Conservation (phyloP, 495 filamentous ascomycete genomes). For the Daldinia vernicosa region DNA sequence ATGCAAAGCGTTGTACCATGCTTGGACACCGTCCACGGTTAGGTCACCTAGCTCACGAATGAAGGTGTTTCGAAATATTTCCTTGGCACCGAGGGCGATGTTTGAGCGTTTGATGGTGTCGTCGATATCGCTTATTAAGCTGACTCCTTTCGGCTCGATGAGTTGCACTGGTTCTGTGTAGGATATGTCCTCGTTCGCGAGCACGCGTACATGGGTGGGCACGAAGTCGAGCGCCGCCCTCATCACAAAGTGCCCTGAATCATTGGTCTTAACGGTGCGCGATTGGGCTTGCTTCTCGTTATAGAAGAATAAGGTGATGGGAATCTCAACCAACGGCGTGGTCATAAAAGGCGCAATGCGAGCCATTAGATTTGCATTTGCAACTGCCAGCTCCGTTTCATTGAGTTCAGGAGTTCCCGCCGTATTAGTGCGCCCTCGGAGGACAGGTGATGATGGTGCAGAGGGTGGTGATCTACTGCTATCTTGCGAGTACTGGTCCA, state of each 20-base stretch:
- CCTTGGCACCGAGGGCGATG: slow-evolving; percentile 82
- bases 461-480: slow-evolving; percentile 39
- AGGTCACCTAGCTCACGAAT: slow-evolving; percentile 83
- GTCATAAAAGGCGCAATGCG: slow-evolving; percentile 88
- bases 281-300: slow-evolving; percentile 80
- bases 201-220: slow-evolving; percentile 85
- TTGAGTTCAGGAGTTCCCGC: slow-evolving; percentile 66
- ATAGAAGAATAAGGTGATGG: slow-evolving; percentile 93
- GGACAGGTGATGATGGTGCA: slow-evolving; percentile 48
- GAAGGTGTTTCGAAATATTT: slow-evolving; percentile 96
- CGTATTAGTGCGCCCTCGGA: slow-evolving; percentile 43
- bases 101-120: slow-evolving; percentile 98
- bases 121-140: slow-evolving; percentile 96
- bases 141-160: slow-evolving; percentile 82
- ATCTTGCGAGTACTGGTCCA: slow-evolving; percentile 19
- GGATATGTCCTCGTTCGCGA: slow-evolving; percentile 87
- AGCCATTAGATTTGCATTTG: slow-evolving; percentile 87
- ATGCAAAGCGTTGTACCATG: slow-evolving; percentile 84
- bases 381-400: slow-evolving; percentile 74
- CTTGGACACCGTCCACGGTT: slow-evolving; percentile 82
- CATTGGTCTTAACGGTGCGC: slow-evolving; percentile 79
- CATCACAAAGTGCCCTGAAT: slow-evolving; percentile 84
- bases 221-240: slow-evolving; percentile 85
- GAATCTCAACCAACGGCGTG: slow-evolving; percentile 73
- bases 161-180: slow-evolving; percentile 76